These are phyloP conservation scores for Yarrowia sp. DNA, from an alignment of 805 yeast genomes.

Conservation along the genomic window DNA sequence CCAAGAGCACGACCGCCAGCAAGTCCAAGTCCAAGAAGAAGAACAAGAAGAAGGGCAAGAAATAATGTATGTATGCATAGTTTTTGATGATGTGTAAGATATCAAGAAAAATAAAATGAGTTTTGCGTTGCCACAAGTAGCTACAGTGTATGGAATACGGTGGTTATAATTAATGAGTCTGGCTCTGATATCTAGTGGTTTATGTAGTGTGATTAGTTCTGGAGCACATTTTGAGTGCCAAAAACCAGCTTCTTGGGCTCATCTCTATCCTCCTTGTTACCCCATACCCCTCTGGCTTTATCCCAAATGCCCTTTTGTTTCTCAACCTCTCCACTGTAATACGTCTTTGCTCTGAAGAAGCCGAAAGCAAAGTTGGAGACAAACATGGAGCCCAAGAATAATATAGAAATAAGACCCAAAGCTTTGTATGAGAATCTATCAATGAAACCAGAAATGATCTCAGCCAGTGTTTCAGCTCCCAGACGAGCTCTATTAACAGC, in stretches of 20 bases:
- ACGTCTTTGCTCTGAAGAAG: slow-evolving; percentile 31
- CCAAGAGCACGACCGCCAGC: slow-evolving; percentile 11
- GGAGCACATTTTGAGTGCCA: not conserved
- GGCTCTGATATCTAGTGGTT: too few species aligned
- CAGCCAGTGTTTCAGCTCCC: slow-evolving; percentile 77
- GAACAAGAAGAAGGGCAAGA: slow-evolving; percentile 26
- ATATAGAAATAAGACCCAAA: slow-evolving; percentile 26
- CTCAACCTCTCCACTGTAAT: slow-evolving; percentile 23
- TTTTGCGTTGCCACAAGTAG: not conserved
- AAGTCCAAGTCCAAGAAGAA: slow-evolving; percentile 25
- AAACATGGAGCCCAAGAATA: slow-evolving; percentile 28
- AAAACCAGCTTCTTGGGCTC: not conserved
- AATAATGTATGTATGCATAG: slow-evolving; percentile 23
- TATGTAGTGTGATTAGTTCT: too few species aligned
- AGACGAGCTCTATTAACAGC: slow-evolving; percentile 59
- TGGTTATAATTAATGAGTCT: too few species aligned
- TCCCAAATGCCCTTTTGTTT: slow-evolving; percentile 14
- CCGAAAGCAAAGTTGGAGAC: slow-evolving; percentile 34
- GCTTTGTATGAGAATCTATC: slow-evolving; percentile 53
- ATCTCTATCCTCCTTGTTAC: not conserved
- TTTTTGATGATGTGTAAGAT: slow-evolving; percentile 22
- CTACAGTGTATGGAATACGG: too few species aligned
- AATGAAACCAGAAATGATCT: slow-evolving; percentile 69
- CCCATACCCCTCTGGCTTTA: not conserved
- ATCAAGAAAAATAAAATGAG: not conserved